phyloP scores from a whole-genome alignment of 2,329 filamentous ascomycete species.

The Blastomyces gilchristii region DNA sequence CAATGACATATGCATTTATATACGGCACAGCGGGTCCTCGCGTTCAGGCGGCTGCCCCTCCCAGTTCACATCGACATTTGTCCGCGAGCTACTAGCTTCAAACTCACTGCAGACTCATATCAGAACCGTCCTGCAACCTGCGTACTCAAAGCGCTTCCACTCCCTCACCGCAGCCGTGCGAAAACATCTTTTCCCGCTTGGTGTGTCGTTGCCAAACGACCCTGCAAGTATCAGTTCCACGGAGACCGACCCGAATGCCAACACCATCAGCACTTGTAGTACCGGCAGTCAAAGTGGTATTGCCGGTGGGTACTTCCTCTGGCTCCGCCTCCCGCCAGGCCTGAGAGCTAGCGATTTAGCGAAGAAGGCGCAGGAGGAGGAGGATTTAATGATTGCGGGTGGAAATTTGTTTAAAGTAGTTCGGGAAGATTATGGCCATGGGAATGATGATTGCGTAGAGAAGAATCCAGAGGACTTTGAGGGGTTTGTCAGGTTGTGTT shows the following conservation, averaged over 20 bases:
- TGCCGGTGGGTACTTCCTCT: constrained; percentile 79
- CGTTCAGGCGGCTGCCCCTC: constrained; percentile 51
- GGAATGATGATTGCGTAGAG: constrained; percentile 1
- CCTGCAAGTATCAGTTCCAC: constrained; percentile 9
- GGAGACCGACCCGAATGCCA: neutral
- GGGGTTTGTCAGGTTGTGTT: constrained; percentile 55
- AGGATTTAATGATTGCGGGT: constrained; percentile 57
- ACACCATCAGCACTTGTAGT: neutral
- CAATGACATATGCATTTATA: constrained; percentile 9
- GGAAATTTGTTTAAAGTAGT: constrained; percentile 61
- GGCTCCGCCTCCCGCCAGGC: constrained; percentile 53
- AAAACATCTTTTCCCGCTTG: constrained; percentile 51
- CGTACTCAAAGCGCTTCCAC: constrained; percentile 45
- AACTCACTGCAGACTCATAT: constrained; percentile 47
- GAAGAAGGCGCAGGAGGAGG: constrained; percentile 48
- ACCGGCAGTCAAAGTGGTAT: constrained; percentile 31
- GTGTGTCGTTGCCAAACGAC: constrained; percentile 35
- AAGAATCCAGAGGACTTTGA: constrained; percentile 46
- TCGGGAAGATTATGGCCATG: constrained; percentile 24
- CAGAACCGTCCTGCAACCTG: constrained; percentile 42
- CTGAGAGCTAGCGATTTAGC: constrained; percentile 49
- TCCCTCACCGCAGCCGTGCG: constrained; percentile 51
- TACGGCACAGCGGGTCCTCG: constrained; percentile 41
- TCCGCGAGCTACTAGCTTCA: constrained; percentile 45
- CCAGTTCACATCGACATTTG: constrained; percentile 48